phyloP scores from a whole-genome alignment of 169 alveolate genomes.

The Cryptosporidium meleagridis region DNA sequence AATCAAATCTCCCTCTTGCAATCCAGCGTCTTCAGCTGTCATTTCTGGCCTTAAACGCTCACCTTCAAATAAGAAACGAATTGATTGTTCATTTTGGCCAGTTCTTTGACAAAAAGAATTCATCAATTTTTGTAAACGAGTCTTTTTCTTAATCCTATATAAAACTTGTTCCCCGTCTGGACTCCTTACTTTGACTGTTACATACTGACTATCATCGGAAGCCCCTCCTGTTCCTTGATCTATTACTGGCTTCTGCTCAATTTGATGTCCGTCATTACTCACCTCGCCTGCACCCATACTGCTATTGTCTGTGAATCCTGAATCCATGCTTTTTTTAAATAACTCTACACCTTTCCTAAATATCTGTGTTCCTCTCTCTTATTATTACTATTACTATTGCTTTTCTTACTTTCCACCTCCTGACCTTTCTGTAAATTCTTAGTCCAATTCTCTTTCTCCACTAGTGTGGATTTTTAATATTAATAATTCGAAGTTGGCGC shows the following conservation, averaged over 20 bases:
- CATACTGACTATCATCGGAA: slow-evolving; percentile 68
- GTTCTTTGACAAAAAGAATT: slow-evolving; percentile 96
- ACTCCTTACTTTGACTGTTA: slow-evolving; percentile 73
- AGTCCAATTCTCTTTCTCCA: no score
- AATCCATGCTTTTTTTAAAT: slow-evolving; percentile 10
- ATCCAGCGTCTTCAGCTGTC: slow-evolving; percentile 94
- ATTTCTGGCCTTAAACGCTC: slow-evolving; percentile 94
- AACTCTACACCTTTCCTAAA: not conserved
- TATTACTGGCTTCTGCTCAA: slow-evolving; percentile 68
- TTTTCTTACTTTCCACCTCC: no score
- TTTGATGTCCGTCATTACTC: not conserved
- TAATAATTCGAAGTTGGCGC: no score
- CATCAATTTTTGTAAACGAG: slow-evolving; percentile 96
- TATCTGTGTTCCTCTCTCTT: not conserved
- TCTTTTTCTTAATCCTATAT: slow-evolving; percentile 94
- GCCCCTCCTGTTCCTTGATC: slow-evolving; percentile 67
- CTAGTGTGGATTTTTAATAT: no score
- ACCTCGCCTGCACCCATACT: slow-evolving; percentile 10
- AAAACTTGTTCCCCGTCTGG: slow-evolving; percentile 96
- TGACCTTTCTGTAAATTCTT: no score
- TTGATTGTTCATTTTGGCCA: slow-evolving; percentile 90
- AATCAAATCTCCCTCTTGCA: slow-evolving; percentile 96
- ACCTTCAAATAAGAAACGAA: slow-evolving; percentile 97
- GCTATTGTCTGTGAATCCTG: not conserved
- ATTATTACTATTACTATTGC: not conserved